Conservation (phyloP, 345 rosid genomes). For the Euclidium syriacum region DNA sequence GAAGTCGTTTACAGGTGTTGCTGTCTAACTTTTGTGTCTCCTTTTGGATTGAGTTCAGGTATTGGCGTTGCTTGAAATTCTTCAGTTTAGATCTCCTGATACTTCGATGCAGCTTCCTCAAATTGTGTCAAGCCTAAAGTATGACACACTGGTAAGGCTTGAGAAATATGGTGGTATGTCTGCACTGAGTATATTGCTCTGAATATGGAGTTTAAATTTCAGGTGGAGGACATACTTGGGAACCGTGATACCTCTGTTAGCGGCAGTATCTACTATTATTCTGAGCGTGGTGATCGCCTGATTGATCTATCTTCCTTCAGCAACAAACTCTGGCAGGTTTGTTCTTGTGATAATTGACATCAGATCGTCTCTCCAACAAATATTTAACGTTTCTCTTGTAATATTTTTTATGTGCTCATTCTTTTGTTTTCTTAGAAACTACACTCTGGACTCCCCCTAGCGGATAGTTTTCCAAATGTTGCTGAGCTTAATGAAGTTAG, state of each 20-base stretch:
- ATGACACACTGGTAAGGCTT: slow-evolving; percentile 61
- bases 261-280: slow-evolving; percentile 78
- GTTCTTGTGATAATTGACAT: slow-evolving; percentile 18
- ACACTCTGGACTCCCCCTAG: slow-evolving; percentile 53
- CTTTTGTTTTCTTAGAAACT: slow-evolving; percentile 48
- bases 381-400: slow-evolving; percentile 1
- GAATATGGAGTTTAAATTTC: slow-evolving; percentile 23
- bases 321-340: slow-evolving; percentile 84
- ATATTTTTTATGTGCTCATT: slow-evolving; percentile 14
- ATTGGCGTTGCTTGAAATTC: slow-evolving; percentile 75
- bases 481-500: slow-evolving; percentile 75
- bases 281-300: slow-evolving; percentile 92
- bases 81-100: slow-evolving; percentile 85
- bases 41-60: slow-evolving; percentile 45
- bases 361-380: slow-evolving; percentile 5
- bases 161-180: background rate
- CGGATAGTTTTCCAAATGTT: slow-evolving; percentile 55
- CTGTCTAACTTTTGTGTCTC: slow-evolving; percentile 11
- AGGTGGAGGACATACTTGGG: slow-evolving; percentile 83
- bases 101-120: slow-evolving; percentile 65
- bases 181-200: background rate
- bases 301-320: slow-evolving; percentile 77
- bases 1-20: slow-evolving; percentile 7
- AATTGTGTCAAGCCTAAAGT: slow-evolving; percentile 53
- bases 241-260: slow-evolving; percentile 62